Conservation (phyloP, 2,329 filamentous ascomycete genomes). For the Penicillium sp. region DNA sequence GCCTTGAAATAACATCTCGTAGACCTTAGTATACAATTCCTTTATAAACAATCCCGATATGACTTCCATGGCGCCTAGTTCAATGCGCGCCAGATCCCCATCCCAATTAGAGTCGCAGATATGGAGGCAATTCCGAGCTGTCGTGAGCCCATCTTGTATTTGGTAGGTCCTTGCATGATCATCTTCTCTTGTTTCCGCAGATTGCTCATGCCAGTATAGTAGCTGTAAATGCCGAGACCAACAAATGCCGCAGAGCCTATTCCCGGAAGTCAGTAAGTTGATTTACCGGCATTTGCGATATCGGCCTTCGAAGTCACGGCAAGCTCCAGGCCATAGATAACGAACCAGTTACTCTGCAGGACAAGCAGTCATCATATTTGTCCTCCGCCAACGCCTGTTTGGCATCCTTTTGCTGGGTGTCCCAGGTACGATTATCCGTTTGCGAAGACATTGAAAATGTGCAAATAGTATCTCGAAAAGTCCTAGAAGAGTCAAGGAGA, state of each 20-base stretch:
- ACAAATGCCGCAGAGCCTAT: constrained; percentile 73
- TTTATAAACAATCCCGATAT: background rate
- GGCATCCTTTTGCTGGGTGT: constrained; percentile 59
- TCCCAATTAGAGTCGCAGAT: constrained; percentile 66
- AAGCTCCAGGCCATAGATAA: constrained; percentile 14
- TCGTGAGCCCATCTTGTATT: constrained; percentile 72
- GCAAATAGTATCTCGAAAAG: too few species aligned
- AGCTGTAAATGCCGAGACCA: constrained; percentile 75
- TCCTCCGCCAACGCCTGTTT: constrained; percentile 55
- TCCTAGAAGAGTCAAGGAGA: background rate
- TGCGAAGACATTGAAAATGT: constrained; percentile 40
- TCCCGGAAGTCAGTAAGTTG: constrained; percentile 7
- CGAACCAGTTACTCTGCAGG: constrained; percentile 72
- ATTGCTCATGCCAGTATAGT: constrained; percentile 71
- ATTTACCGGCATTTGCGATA: background rate
- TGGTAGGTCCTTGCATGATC: constrained; percentile 68
- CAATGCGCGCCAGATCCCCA: constrained; percentile 70
- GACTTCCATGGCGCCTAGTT: constrained; percentile 44
- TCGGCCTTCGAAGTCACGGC: background rate
- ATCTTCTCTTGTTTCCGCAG: constrained; percentile 62
- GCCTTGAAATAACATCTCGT: background rate
- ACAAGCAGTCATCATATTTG: constrained; percentile 62
- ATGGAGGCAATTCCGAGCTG: constrained; percentile 67
- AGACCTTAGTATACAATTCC: background rate
- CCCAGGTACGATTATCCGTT: constrained; percentile 51